Evolutionary conservation across 805 yeast genomes (phyloP).

Genomic region (Ogataea methanolica): DNA sequence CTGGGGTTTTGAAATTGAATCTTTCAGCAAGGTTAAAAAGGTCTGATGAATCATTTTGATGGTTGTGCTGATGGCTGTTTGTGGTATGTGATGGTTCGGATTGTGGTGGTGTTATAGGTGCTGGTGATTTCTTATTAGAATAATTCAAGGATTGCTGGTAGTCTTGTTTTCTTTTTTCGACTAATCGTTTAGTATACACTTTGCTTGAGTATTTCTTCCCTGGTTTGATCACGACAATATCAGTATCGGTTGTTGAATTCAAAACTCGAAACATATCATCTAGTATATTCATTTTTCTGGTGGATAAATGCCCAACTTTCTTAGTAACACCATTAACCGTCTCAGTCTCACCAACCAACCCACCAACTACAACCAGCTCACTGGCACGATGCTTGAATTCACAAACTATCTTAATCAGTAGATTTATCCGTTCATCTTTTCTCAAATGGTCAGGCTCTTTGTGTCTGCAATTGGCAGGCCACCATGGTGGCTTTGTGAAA

Average conservation of each 20-base stretch:
- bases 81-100: too few species aligned
- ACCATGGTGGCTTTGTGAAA: constrained; percentile 56
- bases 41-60: too few species aligned
- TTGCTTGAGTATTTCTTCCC: constrained; percentile 28
- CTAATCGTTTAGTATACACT: constrained; percentile 16
- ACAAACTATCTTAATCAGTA: constrained; percentile 40
- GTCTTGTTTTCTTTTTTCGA: constrained; percentile 3
- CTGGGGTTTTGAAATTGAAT: too few species aligned
- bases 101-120: background rate
- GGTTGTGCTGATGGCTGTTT: too few species aligned
- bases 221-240: constrained; percentile 25
- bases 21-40: too few species aligned
- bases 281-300: constrained; percentile 19
- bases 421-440: constrained; percentile 48
- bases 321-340: constrained; percentile 3
- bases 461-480: constrained; percentile 61
- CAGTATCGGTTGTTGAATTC: background rate
- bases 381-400: constrained; percentile 18
- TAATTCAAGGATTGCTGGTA: background rate
- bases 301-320: constrained; percentile 16
- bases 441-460: constrained; percentile 71
- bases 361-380: constrained; percentile 21
- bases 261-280: constrained; percentile 20
- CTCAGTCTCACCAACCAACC: constrained; percentile 19
- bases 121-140: background rate